Conservation (phyloP, 257 asterid genomes). For the Paulownia fortunei region DNA sequence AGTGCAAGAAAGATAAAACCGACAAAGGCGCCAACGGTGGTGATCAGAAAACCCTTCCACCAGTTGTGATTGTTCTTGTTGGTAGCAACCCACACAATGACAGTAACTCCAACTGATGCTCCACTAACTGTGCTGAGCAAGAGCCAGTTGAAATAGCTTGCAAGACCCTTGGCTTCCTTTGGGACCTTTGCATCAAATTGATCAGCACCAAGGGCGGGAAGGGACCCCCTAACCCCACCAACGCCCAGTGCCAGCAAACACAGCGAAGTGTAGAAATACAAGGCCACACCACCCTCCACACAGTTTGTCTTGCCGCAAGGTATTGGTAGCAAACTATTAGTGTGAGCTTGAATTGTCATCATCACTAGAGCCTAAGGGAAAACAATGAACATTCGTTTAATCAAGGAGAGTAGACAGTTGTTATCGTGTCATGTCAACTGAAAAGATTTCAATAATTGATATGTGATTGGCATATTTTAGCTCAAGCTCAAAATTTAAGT, state of each 20-base stretch:
- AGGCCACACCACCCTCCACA: constrained; percentile 57
- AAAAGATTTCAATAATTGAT: too few species aligned
- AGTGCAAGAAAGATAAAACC: constrained; percentile 50
- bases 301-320: constrained; percentile 70
- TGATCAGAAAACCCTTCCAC: constrained; percentile 88
- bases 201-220: constrained; percentile 92
- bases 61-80: constrained; percentile 61
- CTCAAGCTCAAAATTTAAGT: too few species aligned
- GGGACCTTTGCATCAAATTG: constrained; percentile 72
- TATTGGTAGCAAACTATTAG: constrained; percentile 56
- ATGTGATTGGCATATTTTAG: too few species aligned
- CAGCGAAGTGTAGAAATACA: constrained; percentile 63
- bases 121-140: constrained; percentile 65
- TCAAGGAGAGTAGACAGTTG: constrained; percentile 5
- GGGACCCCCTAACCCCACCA: constrained; percentile 77
- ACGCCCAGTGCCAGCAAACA: constrained; percentile 67
- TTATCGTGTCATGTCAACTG: constrained; percentile 39
- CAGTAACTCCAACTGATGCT: constrained; percentile 64
- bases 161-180: constrained; percentile 65
- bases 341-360: constrained; percentile 83
- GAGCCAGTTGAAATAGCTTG: constrained; percentile 83
- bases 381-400: not conserved
- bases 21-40: constrained; percentile 34
- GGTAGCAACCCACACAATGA: constrained; percentile 74
- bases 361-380: constrained; percentile 60